Conservation (phyloP, 106 monocot genomes). For the Apostasia ramifera region DNA sequence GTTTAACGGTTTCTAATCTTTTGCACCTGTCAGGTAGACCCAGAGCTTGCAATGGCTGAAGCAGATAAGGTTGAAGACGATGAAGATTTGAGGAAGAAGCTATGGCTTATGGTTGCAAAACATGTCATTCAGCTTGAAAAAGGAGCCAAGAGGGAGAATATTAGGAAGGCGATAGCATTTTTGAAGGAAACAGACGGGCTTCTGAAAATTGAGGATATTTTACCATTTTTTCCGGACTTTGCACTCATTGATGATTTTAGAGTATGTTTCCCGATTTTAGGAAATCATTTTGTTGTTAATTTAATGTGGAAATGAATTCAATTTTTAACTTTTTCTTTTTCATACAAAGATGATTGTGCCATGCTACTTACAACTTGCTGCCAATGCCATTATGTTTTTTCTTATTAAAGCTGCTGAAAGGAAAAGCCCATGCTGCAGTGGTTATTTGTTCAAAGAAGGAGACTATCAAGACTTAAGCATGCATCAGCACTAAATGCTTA, state of each 20-base stretch:
- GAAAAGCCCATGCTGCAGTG: no score
- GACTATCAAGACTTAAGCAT: no score
- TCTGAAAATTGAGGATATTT: constrained; percentile 95
- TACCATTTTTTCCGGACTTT: constrained; percentile 98
- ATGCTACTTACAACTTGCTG: no score
- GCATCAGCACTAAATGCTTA: not conserved
- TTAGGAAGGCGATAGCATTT: constrained; percentile 96
- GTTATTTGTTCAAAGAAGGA: no score
- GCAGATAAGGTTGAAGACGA: constrained; percentile 99
- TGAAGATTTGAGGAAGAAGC: constrained; percentile 90
- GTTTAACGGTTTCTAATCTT: no score
- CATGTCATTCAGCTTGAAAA: constrained; percentile 97
- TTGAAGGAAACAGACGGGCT: constrained; percentile 94
- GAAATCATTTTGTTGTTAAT: not conserved
- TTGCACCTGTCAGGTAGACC: constrained; percentile 49
- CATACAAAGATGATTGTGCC: no score
- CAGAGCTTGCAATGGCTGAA: constrained; percentile 99
- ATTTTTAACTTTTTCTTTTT: not conserved
- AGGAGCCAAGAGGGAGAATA: constrained; percentile 96
- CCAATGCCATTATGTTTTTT: no score
- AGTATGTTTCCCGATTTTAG: constrained; percentile 27
- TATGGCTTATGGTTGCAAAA: constrained; percentile 98
- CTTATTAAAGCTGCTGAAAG: no score
- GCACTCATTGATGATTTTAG: constrained; percentile 98
- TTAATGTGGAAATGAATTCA: not conserved